Evolutionary conservation across 768 basidiomycete genomes (phyloP), one percentile per base, ranked within the genome.

Genomic region (Hydnum rufescens): DNA sequence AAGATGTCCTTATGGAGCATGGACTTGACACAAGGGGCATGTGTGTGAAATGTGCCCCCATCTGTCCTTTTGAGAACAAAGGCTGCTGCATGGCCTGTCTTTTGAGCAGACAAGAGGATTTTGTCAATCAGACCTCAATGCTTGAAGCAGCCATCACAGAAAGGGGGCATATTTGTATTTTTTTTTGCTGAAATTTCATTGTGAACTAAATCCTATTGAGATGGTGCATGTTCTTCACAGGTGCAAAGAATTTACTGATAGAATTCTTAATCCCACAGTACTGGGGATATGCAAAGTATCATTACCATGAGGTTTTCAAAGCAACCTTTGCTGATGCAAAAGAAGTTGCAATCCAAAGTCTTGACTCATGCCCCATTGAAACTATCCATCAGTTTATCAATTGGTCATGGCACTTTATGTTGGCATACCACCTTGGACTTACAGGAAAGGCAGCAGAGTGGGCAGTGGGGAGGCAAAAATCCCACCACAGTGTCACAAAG

Each of bases 1-100:
- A 32, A 16, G 63, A 66, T 0, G 50, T 71, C 67, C 52, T 49
- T 6, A 43, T 29, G 28, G 51, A 52, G 23, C 19, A 34, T 28
- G 42, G 23, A 26, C 42, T 25, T 13, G 23, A 23, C 44, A 29
- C 4, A 34, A 50, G 25, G 25, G 31, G 49, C 25, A 13, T 32
- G 13, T 8, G 26, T 26, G 44, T 8, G 8, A 47, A 47, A 28
- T 47, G 25, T 47, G 6, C 56, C 2, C 66, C 66, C 23, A 65
- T 69, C 4, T 69, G 68, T 19, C 36, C 36, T 8, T 39, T 8
- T 39, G 36, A 39, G 36, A 39, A 39, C 36, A 39, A 8, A 19
- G 64, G 59, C 58, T 67, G 44, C 44, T 47, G 44, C 26, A 16
- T 63, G 56, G 5, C 57, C 52, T 28, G 19, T 18, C 19, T 53